Percentiles rank a stretch among this genome's conserved stretches.
Conservation (phyloP, 495 filamentous ascomycete species). For the Sphaerosporella brunnea region DNA sequence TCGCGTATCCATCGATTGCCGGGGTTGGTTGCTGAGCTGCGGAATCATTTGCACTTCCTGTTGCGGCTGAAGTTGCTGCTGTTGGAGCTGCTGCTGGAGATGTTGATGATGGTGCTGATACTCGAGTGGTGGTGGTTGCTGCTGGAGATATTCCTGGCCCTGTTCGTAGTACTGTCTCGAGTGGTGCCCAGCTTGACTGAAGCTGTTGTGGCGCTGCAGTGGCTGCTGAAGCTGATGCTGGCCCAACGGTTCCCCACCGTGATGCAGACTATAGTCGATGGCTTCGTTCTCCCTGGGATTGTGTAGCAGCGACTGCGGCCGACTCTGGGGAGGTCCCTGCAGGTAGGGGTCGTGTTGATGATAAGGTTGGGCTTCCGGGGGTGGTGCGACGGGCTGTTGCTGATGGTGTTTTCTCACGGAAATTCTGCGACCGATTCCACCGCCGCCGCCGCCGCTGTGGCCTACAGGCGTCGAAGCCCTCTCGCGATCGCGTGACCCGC, state of each 20-base stretch:
- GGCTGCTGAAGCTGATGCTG: no score
- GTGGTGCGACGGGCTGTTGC: neutral
- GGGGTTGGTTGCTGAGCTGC: conserved; percentile 27
- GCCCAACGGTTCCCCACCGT: conserved; percentile 2
- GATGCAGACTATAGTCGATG: conserved; percentile 11
- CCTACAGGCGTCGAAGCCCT: no score
- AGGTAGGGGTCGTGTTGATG: conserved; percentile 16
- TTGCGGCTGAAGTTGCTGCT: conserved; percentile 25
- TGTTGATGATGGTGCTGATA: conserved; percentile 5
- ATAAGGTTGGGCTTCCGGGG: conserved; percentile 1
- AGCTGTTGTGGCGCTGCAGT: conserved; percentile 14
- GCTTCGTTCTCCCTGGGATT: conserved; percentile 19
- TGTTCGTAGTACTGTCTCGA: neutral
- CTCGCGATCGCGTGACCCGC: neutral
- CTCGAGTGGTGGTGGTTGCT: conserved; percentile 4
- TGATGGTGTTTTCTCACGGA: neutral
- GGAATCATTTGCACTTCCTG: neutral
- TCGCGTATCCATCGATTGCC: conserved; percentile 16
- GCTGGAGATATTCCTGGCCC: conserved; percentile 4
- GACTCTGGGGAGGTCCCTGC: conserved; percentile 12
- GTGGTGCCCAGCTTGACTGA: conserved; percentile 6
- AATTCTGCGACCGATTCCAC: neutral
- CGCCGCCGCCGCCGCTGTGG: neutral
- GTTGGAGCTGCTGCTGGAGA: conserved; percentile 5
- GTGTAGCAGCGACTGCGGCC: conserved; percentile 24